These are phyloP conservation scores for Miscanthus sacchariflorus DNA, from an alignment of 202 grass and related monocot species.

Conservation along the genomic window DNA sequence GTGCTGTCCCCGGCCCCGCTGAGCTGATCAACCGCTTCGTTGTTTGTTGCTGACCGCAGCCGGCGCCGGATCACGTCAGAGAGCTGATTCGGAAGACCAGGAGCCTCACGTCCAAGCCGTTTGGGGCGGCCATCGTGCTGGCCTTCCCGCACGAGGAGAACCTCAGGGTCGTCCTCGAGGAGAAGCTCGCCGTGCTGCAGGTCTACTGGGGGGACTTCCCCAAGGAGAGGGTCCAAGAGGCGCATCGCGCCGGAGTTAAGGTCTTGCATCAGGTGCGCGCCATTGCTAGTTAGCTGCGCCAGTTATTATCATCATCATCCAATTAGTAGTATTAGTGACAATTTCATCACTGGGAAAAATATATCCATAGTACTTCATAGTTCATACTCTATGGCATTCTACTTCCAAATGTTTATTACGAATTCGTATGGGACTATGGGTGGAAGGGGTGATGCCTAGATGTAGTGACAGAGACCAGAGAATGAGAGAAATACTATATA, in stretches of 20 bases:
- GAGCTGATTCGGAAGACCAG: slow-evolving; percentile 76
- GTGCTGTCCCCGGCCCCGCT: too few species aligned
- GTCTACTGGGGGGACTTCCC: slow-evolving; percentile 95
- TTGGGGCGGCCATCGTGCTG: slow-evolving; percentile 77
- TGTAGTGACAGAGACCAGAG: too few species aligned
- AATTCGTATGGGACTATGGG: too few species aligned
- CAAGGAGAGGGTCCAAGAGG: slow-evolving; percentile 67
- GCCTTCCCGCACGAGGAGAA: slow-evolving; percentile 83
- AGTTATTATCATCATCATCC: background rate
- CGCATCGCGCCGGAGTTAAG: slow-evolving; percentile 81
- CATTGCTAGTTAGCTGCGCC: background rate
- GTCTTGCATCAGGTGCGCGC: slow-evolving; percentile 91
- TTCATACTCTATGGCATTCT: background rate
- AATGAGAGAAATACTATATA: too few species aligned
- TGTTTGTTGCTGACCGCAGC: slow-evolving; percentile 40
- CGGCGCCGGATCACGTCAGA: slow-evolving; percentile 78
- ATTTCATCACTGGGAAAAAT: background rate
- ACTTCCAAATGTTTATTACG: too few species aligned
- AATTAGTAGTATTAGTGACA: background rate
- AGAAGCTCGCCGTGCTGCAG: slow-evolving; percentile 80
- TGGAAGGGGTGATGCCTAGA: too few species aligned
- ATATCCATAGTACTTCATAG: too few species aligned
- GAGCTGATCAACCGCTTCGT: too few species aligned
- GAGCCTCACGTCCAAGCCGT: slow-evolving; percentile 74
- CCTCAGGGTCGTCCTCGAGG: slow-evolving; percentile 79